These are phyloP conservation scores for Priceomyces carsonii DNA, from an alignment of 805 yeast species.

Conservation along the genomic window DNA sequence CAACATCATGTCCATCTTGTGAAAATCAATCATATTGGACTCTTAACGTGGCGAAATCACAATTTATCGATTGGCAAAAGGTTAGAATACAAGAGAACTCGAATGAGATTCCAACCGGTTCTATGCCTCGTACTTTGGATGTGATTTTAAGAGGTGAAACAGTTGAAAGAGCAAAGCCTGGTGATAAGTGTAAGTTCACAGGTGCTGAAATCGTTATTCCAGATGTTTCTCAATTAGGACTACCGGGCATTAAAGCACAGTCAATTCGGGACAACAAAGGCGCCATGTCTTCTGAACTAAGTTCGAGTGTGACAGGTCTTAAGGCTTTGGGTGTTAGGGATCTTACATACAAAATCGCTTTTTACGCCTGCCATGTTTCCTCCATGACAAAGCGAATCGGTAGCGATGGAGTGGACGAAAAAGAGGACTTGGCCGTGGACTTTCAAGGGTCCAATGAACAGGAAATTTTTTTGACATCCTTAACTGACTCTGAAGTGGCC, in stretches of 20 bases:
- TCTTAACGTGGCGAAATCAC: conserved; percentile 76
- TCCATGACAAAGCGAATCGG: conserved; percentile 48
- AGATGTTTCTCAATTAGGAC: conserved; percentile 87
- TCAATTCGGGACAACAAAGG: conserved; percentile 68
- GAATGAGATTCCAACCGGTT: conserved; percentile 96
- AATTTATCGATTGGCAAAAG: conserved; percentile 94
- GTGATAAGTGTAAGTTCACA: conserved; percentile 90
- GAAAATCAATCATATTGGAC: conserved; percentile 87
- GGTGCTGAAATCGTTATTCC: conserved; percentile 96
- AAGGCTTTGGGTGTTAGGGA: conserved; percentile 92
- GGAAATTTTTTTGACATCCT: conserved; percentile 73
- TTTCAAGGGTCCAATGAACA: conserved; percentile 66
- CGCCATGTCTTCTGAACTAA: conserved; percentile 65
- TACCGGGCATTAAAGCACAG: conserved; percentile 92
- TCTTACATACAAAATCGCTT: conserved; percentile 86
- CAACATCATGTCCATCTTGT: conserved; percentile 89
- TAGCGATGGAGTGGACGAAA: conserved; percentile 19
- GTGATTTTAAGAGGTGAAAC: conserved; percentile 90
- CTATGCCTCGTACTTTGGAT: conserved; percentile 97
- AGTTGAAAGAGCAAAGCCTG: conserved; percentile 96
- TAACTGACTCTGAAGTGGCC: conserved; percentile 78
- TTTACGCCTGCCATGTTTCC: conserved; percentile 86
- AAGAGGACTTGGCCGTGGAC: conserved; percentile 24
- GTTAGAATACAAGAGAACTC: conserved; percentile 95
- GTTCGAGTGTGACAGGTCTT: conserved; percentile 86